Base-by-base conservation (phyloP, 1,284 basidiomycete genomes). In the Athelia psychrophila region DNA sequence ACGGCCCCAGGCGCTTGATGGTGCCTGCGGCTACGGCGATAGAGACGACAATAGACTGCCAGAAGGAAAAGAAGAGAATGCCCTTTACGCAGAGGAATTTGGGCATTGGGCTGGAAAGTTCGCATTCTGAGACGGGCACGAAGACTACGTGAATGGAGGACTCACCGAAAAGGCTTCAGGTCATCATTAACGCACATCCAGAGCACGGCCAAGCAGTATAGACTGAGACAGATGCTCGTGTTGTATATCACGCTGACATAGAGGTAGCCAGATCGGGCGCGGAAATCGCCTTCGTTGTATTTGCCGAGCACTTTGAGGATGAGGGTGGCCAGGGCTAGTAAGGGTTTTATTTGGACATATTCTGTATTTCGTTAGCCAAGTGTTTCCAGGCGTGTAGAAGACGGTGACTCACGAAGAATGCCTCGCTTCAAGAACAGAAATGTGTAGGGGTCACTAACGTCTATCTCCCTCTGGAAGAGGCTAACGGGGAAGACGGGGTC, bases 11-110 rank as follows among this genome's bases (percentile, higher is more conserved):
- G 47, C 78, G 79, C 30, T 74, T 85, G 66, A 99, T 91, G 44
- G 79, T 76, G 2, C 88, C 83, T 0, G 88, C 77, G 1, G 94
- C 88, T 38, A 98, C 96, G 19, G 98, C 80, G 60, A 94, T 82
- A 24, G 94, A 95, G 50, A 99, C 85, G 44, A 68, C 81, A 44
- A 98, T 83, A 15, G 88, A 84, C 66, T 99, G 96, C 96, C 96
- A 99, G 75, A 99, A 99, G 0, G 91, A 95, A 71, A 97, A 96
- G 78, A 98, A 98, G 42, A 99, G 80, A 58, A 99, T 95, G 47
- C 94, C 95, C 67, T 99, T 98, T 62, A 99, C 93, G 66, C 95
- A 98, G 22, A 99, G 83, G 70, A 99, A 99, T 69, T 98, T 97
- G 6, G 94, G 93, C 68, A 91, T 79, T 0, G 88, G 88, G 35